Evolutionary conservation across 495 filamentous ascomycete species (phyloP).

Genomic region (Aspergillus leporis): DNA sequence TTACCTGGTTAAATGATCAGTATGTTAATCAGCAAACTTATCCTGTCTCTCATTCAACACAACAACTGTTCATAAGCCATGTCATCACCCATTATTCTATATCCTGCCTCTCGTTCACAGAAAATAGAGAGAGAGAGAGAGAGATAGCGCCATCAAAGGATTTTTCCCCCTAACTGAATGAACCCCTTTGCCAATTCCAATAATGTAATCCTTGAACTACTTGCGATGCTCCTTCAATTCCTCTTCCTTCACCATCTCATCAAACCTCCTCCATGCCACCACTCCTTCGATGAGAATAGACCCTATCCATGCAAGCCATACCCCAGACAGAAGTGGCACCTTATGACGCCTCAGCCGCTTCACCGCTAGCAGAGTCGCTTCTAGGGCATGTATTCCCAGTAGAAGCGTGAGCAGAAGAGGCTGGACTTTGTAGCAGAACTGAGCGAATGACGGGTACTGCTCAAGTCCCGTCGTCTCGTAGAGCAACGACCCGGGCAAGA

Average conservation of each 20-base stretch:
- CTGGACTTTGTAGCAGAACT: conserved; percentile 51
- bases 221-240: conserved; percentile 40
- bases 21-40: no score
- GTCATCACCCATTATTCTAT: no score
- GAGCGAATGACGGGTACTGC: conserved; percentile 47
- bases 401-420: conserved; percentile 47
- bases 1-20: no score
- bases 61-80: no score
- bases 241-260: conserved; percentile 52
- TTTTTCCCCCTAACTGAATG: neutral
- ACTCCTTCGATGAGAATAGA: conserved; percentile 62
- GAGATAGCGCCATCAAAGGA: neutral
- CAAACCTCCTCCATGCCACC: conserved; percentile 54
- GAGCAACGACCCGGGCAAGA: conserved; percentile 55
- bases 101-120: no score
- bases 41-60: no score
- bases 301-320: conserved; percentile 65
- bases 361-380: conserved; percentile 51
- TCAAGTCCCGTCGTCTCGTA: conserved; percentile 50
- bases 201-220: neutral
- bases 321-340: conserved; percentile 47
- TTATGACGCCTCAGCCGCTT: conserved; percentile 55
- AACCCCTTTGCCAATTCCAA: neutral
- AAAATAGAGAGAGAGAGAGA: no score
- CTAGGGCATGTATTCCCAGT: conserved; percentile 52